Base-by-base conservation (phyloP, 495 filamentous ascomycete genomes). In the Corynascus novoguineensis region DNA sequence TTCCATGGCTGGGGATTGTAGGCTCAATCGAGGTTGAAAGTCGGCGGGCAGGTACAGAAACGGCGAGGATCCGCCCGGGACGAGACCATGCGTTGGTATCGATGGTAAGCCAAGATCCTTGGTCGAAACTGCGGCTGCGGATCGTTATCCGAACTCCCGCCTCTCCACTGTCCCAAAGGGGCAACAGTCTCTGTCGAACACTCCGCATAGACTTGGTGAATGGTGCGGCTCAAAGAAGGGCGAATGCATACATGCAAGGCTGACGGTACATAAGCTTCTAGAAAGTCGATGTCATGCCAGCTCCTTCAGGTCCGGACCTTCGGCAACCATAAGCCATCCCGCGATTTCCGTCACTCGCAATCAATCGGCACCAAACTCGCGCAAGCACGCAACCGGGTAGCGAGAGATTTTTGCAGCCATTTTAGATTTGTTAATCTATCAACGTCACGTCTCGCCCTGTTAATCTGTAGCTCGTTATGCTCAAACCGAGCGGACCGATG, bases 31-130 rank as follows among this genome's bases (percentile, higher is more conserved):
- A 55, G 35, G 50, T 50, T 37, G 40, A 28, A 52, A 34, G 45
- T 37, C 58, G 58, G 51, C 19, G 46, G n/a, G 32, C 53, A 53
- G 48, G 59, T 27, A 60, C 48, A 28, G 32, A 41, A 17, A 51
- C 12, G 48, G 32, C 14, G 35, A 48, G 37, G 59, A 35, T 49
- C 53, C 59, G 50, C 59, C 49, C 59, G 53, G 59, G 47, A 60
- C 53, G 48, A 44, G 53, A 60, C 41, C n/a, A n/a, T n/a, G n/a
- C n/a, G n/a, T n/a, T n/a, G 17, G 44, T 28, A 14, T 45, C n/a
- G 53, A 14, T 50, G 51, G 48, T 41, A 51, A 32, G 59, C 59
- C 45, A 57, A 60, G 59, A n/a, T 12, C 21, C 53, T 60, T 60
- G 53, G 53, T 41, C 32, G 35, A 35, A 24, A 31, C 38, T 50